phyloP scores from a whole-genome alignment of 495 filamentous ascomycete species.

The Penicillium paxilli region DNA sequence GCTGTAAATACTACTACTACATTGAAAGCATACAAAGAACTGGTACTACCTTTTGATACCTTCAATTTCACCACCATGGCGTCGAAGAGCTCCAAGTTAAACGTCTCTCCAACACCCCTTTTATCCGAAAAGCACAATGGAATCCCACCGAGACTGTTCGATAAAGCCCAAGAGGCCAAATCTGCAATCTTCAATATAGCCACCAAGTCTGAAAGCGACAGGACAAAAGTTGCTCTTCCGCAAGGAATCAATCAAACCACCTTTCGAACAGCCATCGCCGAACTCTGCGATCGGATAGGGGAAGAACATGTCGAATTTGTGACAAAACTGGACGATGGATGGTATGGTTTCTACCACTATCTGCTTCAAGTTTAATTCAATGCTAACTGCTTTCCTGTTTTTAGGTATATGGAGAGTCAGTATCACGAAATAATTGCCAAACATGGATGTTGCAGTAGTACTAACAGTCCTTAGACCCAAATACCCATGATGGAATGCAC shows the following conservation, averaged over 20 bases:
- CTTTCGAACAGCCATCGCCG: constrained; percentile 6
- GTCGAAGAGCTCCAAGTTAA: too few relatives aligned
- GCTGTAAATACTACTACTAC: too few relatives aligned
- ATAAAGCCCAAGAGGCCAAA: constrained; percentile 8
- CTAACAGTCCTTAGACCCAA: constrained; percentile 4
- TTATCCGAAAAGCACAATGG: constrained; percentile 10
- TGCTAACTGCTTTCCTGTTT: not conserved
- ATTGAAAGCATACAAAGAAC: too few relatives aligned
- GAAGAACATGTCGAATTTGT: constrained; percentile 11
- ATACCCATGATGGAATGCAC: constrained; percentile 17
- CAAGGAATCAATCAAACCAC: constrained; percentile 3
- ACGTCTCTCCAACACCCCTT: constrained; percentile 1
- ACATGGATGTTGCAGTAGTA: not conserved
- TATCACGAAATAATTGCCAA: not conserved
- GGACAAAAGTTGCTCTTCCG: constrained; percentile 6
- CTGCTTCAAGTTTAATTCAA: too few relatives aligned
- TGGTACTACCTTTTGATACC: too few relatives aligned
- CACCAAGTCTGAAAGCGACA: constrained; percentile 7
- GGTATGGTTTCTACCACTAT: not conserved
- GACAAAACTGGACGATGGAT: constrained; percentile 13
- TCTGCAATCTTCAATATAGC: constrained; percentile 6
- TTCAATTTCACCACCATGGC: not conserved
- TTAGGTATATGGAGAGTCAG: constrained; percentile 18
- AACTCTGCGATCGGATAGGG: constrained; percentile 2
- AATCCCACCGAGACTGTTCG: constrained; percentile 8